phyloP scores from a whole-genome alignment of 1,284 basidiomycete genomes.

The Erythrobasidium hasegawianum region DNA sequence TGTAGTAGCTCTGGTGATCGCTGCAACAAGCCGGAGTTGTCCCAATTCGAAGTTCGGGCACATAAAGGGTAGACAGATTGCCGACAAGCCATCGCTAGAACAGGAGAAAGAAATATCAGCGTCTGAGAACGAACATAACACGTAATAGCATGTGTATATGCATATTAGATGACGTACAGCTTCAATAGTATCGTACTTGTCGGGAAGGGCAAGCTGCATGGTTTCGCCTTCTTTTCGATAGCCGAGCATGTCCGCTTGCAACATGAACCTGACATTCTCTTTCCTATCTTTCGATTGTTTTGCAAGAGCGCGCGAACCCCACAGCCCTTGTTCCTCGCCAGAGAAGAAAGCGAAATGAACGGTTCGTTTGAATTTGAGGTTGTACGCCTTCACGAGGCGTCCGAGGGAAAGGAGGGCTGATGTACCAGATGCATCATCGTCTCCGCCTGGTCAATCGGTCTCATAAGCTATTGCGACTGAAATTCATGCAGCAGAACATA shows the following conservation, averaged over 20 bases:
- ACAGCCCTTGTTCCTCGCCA: slow-evolving; percentile 49
- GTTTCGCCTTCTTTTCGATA: slow-evolving; percentile 45
- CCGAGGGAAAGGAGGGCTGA: slow-evolving; percentile 46
- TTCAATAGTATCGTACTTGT: slow-evolving; percentile 37
- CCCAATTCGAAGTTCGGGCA: slow-evolving; percentile 42
- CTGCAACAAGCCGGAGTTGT: slow-evolving; percentile 47
- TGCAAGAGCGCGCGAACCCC: slow-evolving; percentile 37
- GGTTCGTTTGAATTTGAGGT: slow-evolving; percentile 38
- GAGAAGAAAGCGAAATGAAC: slow-evolving; percentile 47
- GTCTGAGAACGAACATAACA: too few relatives aligned
- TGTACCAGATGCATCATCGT: slow-evolving; percentile 45
- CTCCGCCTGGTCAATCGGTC: slow-evolving; percentile 43
- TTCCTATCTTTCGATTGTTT: slow-evolving; percentile 28
- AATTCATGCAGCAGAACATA: not conserved
- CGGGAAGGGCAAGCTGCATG: slow-evolving; percentile 48
- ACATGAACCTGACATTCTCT: slow-evolving; percentile 34
- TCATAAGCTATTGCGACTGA: too few relatives aligned
- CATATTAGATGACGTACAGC: slow-evolving; percentile 22
- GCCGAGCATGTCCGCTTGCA: slow-evolving; percentile 46
- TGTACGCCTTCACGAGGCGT: slow-evolving; percentile 35
- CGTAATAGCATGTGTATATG: too few relatives aligned
- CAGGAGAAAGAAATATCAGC: slow-evolving; percentile 33
- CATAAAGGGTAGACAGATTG: slow-evolving; percentile 45
- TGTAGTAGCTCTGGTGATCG: slow-evolving; percentile 48
- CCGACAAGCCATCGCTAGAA: slow-evolving; percentile 40